A percentile compares a stretch with the other conserved stretches of the same genome.
Conservation (phyloP, 1,284 basidiomycete species). For the Pseudomicrostroma phylloplanum region DNA sequence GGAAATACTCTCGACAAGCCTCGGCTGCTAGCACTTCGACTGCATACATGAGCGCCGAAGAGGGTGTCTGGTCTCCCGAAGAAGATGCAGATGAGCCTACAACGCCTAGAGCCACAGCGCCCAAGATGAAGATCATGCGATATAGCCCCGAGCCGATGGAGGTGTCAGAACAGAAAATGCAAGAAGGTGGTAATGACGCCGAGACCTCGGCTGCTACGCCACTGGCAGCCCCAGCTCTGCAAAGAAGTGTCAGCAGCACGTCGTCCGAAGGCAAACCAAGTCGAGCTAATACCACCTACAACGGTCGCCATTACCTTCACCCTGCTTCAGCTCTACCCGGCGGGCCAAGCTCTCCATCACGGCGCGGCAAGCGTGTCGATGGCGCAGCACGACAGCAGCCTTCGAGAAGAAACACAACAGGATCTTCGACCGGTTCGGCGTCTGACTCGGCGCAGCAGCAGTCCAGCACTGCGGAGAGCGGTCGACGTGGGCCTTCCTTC, state of each 20-base stretch:
- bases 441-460: too few relatives aligned
- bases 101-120: not conserved
- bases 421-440: not conserved
- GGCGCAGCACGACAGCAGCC: not conserved
- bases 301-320: too few relatives aligned
- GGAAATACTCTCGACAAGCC: slow-evolving; percentile 4
- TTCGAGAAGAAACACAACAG: not conserved
- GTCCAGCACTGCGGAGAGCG: not conserved
- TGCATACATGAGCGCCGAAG: slow-evolving; percentile 3
- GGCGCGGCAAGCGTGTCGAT: not conserved
- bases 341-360: not conserved
- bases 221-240: too few relatives aligned
- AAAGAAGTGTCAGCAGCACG: too few relatives aligned
- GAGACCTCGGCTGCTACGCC: too few relatives aligned
- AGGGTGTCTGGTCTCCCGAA: not conserved
- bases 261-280: too few relatives aligned
- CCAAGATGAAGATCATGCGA: not conserved
- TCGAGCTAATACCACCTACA: too few relatives aligned
- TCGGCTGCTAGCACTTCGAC: slow-evolving; percentile 1
- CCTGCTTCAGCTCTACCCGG: not conserved
- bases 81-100: not conserved
- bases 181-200: too few relatives aligned
- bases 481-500: not conserved
- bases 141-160: not conserved
- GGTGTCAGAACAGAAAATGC: too few relatives aligned